These are phyloP conservation scores for Pseudoturritis turrita DNA, from an alignment of 345 rosid genomes.

Conservation along the genomic window DNA sequence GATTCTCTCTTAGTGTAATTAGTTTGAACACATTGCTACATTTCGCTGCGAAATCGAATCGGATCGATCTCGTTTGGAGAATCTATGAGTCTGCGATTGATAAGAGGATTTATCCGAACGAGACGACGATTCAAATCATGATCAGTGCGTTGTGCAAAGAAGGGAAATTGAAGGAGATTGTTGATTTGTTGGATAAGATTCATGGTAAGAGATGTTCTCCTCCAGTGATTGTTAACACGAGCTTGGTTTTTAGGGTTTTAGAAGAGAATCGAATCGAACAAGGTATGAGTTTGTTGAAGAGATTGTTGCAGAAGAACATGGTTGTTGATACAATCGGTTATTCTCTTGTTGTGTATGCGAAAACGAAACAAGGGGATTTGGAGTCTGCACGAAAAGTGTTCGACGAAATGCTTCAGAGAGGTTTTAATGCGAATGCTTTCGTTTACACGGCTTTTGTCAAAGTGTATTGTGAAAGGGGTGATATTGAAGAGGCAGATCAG, in stretches of 20 bases:
- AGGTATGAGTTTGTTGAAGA: slow-evolving; percentile 52
- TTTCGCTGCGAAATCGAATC: slow-evolving; percentile 50
- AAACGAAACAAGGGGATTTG: slow-evolving; percentile 41
- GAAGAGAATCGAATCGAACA: slow-evolving; percentile 49
- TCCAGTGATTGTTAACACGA: slow-evolving; percentile 51
- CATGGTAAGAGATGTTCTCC: slow-evolving; percentile 69
- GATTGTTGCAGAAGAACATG: slow-evolving; percentile 66
- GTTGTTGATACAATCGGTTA: slow-evolving; percentile 62
- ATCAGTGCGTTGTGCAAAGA: slow-evolving; percentile 63
- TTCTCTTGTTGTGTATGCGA: slow-evolving; percentile 53
- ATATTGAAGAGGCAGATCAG: slow-evolving; percentile 43
- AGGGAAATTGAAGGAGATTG: slow-evolving; percentile 50
- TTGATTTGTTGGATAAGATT: slow-evolving; percentile 57
- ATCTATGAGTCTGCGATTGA: slow-evolving; percentile 59
- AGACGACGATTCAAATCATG: slow-evolving; percentile 43
- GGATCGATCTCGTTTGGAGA: slow-evolving; percentile 50
- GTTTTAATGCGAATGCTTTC: slow-evolving; percentile 53
- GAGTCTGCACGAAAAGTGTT: slow-evolving; percentile 45
- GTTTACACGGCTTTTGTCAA: slow-evolving; percentile 50
- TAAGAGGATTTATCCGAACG: slow-evolving; percentile 50
- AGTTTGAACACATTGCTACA: slow-evolving; percentile 60
- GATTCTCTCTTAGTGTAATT: slow-evolving; percentile 47
- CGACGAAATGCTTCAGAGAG: slow-evolving; percentile 73
- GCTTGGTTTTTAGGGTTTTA: slow-evolving; percentile 47
- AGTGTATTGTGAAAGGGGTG: slow-evolving; percentile 39